phyloP scores from a whole-genome alignment of 441 rosid species.

The Capsella rubella region DNA sequence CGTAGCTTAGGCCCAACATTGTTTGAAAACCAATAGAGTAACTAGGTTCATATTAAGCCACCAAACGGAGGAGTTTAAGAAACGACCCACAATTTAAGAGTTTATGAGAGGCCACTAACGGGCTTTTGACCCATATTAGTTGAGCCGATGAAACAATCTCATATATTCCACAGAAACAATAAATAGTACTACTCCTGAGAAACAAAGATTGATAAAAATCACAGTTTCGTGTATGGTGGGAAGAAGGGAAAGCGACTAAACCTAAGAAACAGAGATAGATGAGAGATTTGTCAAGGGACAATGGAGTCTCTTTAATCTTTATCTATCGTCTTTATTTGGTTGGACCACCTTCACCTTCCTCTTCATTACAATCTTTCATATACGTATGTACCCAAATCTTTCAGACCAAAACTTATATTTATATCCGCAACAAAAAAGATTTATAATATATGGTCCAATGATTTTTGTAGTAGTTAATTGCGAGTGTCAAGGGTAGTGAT shows the following conservation, averaged over 20 bases:
- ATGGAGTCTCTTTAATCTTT: conserved; percentile 40
- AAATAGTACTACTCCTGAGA: too few species aligned
- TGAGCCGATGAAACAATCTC: conserved; percentile 4
- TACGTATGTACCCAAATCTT: conserved; percentile 9
- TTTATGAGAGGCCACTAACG: neutral
- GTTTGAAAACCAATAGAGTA: neutral
- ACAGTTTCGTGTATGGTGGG: conserved; percentile 19
- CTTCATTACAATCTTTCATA: conserved; percentile 37
- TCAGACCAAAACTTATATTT: conserved; percentile 3
- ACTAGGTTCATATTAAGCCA: too few species aligned
- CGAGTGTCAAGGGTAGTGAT: neutral
- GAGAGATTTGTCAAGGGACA: conserved; percentile 34
- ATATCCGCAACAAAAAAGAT: neutral
- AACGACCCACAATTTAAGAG: neutral
- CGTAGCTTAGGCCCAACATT: neutral
- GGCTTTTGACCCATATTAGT: neutral
- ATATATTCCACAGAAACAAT: too few species aligned
- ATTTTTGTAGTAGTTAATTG: neutral
- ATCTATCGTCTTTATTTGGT: conserved; percentile 34
- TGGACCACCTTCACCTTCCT: conserved; percentile 41
- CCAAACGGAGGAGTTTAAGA: neutral
- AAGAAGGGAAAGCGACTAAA: conserved; percentile 41
- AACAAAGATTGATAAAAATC: neutral
- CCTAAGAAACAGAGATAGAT: conserved; percentile 34
- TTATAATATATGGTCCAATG: neutral